Base-by-base conservation (phyloP, 768 basidiomycete genomes). In the Wakefieldia striispora region DNA sequence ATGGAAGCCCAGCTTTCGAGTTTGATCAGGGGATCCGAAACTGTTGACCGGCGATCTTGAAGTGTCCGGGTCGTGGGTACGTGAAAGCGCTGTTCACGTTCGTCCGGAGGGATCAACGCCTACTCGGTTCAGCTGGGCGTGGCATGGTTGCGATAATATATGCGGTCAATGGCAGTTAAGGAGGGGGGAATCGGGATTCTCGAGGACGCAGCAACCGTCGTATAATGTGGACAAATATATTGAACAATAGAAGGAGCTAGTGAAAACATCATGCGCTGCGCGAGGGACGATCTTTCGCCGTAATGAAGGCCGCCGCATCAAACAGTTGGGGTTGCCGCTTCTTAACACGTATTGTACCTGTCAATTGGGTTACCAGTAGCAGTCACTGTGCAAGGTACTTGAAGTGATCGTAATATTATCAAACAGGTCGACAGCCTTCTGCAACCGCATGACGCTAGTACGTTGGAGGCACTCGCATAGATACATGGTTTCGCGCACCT, bases 261-360 rank as follows among this genome's bases (percentile, higher is more conserved):
- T 16, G 33, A 33, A 33, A 6, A 9, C 33, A 33, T 14, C 33
- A 33, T 14, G 29, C 11, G 29, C 10, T 29, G 29, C 29, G 40
- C 9, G 45, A 55, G 27, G 46, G 54, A n/a, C 58, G 40, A 52
- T 60, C 54, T 43, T 38, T n/a, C 46, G 29, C 49, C 53, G 47
- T 37, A 29, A 56, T 56, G 53, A 56, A 38, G 33, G 33, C 14
- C 34, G 19, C 36, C 20, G 4, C 46, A 43, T 55, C 46, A 33
- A 9, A 43, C 13, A 37, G 27, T 19, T 40, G 35, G 31, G 45
- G 42, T 48, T 47, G 43, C 24, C 38, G 20, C 41, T 60, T 53
- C 47, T 47, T 40, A 50, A 53, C 52, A 61, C 59, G 50, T 41
- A 16, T 24, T 31, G 41, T 44, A 14, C 9, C 17, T 26, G 58